phyloP scores from a whole-genome alignment of 495 filamentous ascomycete genomes.

The Penicillium salamii region DNA sequence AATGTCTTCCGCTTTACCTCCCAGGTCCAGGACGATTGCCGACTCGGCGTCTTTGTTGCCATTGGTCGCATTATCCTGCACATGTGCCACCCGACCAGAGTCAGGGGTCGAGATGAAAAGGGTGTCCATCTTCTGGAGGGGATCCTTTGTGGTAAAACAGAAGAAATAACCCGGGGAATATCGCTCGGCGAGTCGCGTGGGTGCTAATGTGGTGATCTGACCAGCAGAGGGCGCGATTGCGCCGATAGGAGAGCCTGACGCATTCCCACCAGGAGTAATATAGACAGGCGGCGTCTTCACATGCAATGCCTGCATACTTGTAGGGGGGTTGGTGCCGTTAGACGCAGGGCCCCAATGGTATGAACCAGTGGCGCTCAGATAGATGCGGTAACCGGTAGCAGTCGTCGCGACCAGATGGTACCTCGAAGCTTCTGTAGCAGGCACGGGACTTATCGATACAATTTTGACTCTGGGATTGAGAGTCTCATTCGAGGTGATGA shows the following conservation, averaged over 20 bases:
- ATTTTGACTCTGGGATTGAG: constrained; percentile 66
- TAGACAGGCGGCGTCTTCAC: constrained; percentile 83
- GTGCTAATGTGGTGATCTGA: constrained; percentile 46
- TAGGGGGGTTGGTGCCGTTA: constrained; percentile 61
- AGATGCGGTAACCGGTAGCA: constrained; percentile 84
- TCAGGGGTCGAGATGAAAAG: constrained; percentile 88
- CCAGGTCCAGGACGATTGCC: constrained; percentile 69
- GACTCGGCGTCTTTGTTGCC: constrained; percentile 59
- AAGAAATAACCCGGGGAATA: constrained; percentile 91
- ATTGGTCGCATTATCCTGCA: constrained; percentile 49
- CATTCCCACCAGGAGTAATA: constrained; percentile 12
- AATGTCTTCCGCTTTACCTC: constrained; percentile 68
- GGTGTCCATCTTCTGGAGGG: constrained; percentile 51
- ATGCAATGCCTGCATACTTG: constrained; percentile 94
- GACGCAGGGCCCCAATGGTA: constrained; percentile 61
- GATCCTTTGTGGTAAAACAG: constrained; percentile 63
- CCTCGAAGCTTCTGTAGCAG: constrained; percentile 73
- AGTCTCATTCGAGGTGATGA: constrained; percentile 64
- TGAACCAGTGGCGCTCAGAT: constrained; percentile 82
- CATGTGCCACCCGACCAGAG: constrained; percentile 68
- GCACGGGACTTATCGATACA: constrained; percentile 79
- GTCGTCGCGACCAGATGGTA: constrained; percentile 90
- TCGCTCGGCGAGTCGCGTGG: constrained; percentile 57
- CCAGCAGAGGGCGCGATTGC: constrained; percentile 24
- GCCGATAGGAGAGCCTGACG: constrained; percentile 16